Conservation (phyloP, 2,329 filamentous ascomycete genomes). For the Arachnomyces sp. region DNA sequence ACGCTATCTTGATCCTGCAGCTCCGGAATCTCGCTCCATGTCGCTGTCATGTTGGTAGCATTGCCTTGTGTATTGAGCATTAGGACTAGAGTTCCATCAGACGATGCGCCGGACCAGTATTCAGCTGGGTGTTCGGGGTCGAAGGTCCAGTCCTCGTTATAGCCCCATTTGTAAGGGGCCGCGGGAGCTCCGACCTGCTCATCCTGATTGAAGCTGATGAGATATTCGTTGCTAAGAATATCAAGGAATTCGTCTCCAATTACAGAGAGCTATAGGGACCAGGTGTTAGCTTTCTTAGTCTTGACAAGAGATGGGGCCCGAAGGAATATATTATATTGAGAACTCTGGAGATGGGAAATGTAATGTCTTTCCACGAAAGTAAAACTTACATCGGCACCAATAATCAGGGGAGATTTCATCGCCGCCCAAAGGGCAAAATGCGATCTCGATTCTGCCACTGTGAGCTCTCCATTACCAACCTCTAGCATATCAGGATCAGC, state of each 20-base stretch:
- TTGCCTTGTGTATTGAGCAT: constrained; percentile 12
- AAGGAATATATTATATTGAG: no score
- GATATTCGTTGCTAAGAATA: constrained; percentile 37
- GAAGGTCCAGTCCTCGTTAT: constrained; percentile 28
- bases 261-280: constrained; percentile 22
- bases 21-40: neutral
- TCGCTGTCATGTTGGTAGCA: constrained; percentile 5
- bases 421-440: constrained; percentile 48
- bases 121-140: constrained; percentile 27
- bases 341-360: no score
- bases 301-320: no score
- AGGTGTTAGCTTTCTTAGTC: constrained; percentile 5
- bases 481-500: constrained; percentile 47
- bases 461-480: constrained; percentile 44
- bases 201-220: constrained; percentile 43
- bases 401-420: constrained; percentile 45
- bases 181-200: constrained; percentile 35
- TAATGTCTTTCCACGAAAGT: no score
- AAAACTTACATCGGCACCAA: constrained; percentile 33
- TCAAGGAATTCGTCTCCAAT: constrained; percentile 31
- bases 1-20: constrained; percentile 15
- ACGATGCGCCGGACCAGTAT: constrained; percentile 29
- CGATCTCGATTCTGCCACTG: constrained; percentile 38
- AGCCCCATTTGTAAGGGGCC: constrained; percentile 34
- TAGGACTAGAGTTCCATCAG: constrained; percentile 23